Evolutionary conservation across 2,329 filamentous ascomycete species (phyloP), one percentile per base, ranked within the genome.

Genomic region (Trichoderma lentiforme): DNA sequence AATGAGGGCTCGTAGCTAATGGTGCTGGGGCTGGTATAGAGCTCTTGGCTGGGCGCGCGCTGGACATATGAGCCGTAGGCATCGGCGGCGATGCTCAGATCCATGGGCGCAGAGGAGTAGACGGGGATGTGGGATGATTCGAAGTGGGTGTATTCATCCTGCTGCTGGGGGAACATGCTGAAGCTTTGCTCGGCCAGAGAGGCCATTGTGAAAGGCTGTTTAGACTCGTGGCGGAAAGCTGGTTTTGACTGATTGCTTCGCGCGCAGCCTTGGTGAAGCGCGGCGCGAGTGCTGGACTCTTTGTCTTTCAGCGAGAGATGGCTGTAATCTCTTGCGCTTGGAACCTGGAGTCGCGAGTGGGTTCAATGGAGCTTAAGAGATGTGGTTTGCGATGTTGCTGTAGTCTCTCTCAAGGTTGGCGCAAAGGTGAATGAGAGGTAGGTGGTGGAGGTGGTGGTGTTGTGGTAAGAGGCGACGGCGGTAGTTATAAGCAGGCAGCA

Each of bases 31-130:
- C 69, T 71, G 77, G 57, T 73, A 64, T 77, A 81, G 8, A 78
- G 79, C 18, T 83, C 82, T 34, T 73, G 72, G 71, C 71, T 73
- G 51, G 34, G 39, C 51, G 76, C 78, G 72, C 81, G 77, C 61
- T 81, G 83, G 26, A 81, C 78, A 73, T 83, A 84, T 47, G 78
- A 77, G 73, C 78, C 79, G 62, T 83, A 86, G 72, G 83, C 81
- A 66, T 86, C 84, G 73, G 85, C 84, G 28, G 84, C 80, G 73
- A 86, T 83, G 76, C 80, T 81, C 78, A 88, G 80, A 71, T 86
- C 84, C 79, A 88, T 84, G 58, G 81, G 78, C 6, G 82, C 80
- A 15, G 82, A 78, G 30, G 82, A 81, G 75, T 81, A 83, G 76
- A 83, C 80, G 51, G 79, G 74, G 75, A 75, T 73, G 32, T 83